A percentile compares a stretch with the other conserved stretches of the same genome.
phyloP scores from a whole-genome alignment of 176 grass and related monocot species.

The Hordeum marinum region DNA sequence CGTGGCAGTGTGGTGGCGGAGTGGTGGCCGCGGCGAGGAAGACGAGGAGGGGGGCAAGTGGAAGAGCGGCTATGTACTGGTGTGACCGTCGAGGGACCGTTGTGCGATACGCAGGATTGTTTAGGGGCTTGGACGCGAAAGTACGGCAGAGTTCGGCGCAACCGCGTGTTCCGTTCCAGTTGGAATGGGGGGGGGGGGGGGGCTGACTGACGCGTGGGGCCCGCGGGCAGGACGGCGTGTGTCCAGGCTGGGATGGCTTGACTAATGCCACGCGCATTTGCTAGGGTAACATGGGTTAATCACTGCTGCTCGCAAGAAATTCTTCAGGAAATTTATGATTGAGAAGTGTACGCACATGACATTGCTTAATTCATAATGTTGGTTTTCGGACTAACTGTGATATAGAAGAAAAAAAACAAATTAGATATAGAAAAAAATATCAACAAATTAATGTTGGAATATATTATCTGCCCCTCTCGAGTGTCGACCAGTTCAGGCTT shows the following conservation, averaged over 20 bases:
- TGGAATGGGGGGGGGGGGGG: too few relatives aligned
- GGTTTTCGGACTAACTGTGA: too few relatives aligned
- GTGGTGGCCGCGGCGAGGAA: conserved; percentile 24
- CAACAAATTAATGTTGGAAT: not conserved
- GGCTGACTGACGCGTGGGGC: not conserved
- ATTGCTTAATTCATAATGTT: not conserved
- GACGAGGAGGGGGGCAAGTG: conserved; percentile 21
- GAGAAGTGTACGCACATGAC: not conserved
- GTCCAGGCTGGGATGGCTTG: conserved; percentile 38
- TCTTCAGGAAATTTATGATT: not conserved
- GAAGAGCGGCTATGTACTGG: conserved; percentile 3
- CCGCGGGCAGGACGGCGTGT: not conserved
- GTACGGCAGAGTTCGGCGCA: not conserved
- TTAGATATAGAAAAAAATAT: too few relatives aligned
- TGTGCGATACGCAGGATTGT: not conserved
- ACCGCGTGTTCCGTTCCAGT: conserved; percentile 23
- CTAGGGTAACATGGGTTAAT: not conserved
- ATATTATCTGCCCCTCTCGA: too few relatives aligned
- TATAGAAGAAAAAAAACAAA: too few relatives aligned
- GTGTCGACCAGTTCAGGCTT: too few relatives aligned
- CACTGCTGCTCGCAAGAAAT: not conserved
- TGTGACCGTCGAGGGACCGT: not conserved
- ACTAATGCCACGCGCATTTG: conserved; percentile 5
- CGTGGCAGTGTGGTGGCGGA: not conserved
- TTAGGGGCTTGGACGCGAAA: rapidly evolving